These are phyloP conservation scores for Incumbomyces lentus DNA, from an alignment of 2,329 filamentous ascomycete species.

Conservation along the genomic window DNA sequence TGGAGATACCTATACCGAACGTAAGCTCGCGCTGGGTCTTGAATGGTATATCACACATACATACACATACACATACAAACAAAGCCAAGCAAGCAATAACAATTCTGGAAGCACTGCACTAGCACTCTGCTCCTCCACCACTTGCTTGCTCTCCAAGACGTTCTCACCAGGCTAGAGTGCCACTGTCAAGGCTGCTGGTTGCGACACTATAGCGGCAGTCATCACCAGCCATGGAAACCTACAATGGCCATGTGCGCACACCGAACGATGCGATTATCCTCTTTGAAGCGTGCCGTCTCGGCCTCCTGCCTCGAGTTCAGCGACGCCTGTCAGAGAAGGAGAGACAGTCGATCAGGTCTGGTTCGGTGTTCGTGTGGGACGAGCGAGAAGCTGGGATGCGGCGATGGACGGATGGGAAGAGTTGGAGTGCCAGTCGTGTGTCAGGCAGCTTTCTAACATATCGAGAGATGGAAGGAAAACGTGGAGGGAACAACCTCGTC, in stretches of 20 bases:
- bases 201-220: no score
- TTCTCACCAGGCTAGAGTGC: no score
- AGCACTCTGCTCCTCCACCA: no score
- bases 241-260: conserved; percentile 89
- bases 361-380: conserved; percentile 99
- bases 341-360: conserved; percentile 86
- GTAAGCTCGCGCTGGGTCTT: no score
- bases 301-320: conserved; percentile 82
- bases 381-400: conserved; percentile 97
- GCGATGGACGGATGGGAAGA: conserved; percentile 97
- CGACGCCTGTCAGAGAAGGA: conserved; percentile 92
- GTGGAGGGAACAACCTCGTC: conserved; percentile 63
- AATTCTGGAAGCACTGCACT: no score
- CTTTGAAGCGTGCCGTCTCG: conserved; percentile 92
- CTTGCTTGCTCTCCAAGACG: no score
- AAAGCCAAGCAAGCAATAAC: no score
- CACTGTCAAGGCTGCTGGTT: no score
- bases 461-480: conserved; percentile 96
- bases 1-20: no score
- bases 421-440: conserved; percentile 94
- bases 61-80: no score
- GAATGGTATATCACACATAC: no score
- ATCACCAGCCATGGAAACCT: conserved; percentile 71
- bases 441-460: conserved; percentile 97
- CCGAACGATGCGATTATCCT: conserved; percentile 93